Base-by-base conservation (phyloP, 495 filamentous ascomycete species). In the Pyrenopolyporus hunteri region DNA sequence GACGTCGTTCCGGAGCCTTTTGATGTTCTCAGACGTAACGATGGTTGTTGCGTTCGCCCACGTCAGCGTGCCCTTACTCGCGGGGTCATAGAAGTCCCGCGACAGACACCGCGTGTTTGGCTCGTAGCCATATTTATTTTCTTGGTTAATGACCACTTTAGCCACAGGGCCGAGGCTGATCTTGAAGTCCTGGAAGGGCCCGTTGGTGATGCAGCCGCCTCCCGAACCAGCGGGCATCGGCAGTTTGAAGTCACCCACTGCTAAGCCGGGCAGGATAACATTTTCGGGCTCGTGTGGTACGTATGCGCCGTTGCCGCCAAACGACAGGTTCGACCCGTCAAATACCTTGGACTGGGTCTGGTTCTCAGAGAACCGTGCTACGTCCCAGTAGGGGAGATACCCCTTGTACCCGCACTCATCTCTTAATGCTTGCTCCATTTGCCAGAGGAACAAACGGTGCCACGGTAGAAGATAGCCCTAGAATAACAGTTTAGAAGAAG, bases 331-430 rank as follows among this genome's bases (percentile, higher is more conserved):
- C 6, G 78, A 81, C 25, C 86, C 84, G 54, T 89, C 83, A 63
- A 89, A 88, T 26, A 89, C 71, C 23, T 80, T 77, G 9, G 84
- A 89, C 39, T 72, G 70, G 6, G 74, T 70, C 23, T 85, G 78
- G 44, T 75, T 70, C 3, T 74, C 42, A n/a, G 78, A 75, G 39
- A 80, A 78, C n/a, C 79, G 74, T 7, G 78, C 69, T 83, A 85
- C 88, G 64, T 89, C 79, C 86, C 85, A 88, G 74, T 87, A 89
- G 9, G 70, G 70, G 16, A 74, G 69, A 32, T 64, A 51, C 29
- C 86, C 86, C 2, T 72, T 82, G 68, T 89, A 92, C 39, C 86
- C 87, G 70, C 89, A 92, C 61, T 89, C 84, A 13, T 86, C 77
- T 36, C 83, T 78, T 3, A 92, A 78, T 4, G 83, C 81, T 59